These are phyloP conservation scores for Cladophialophora chaetospira DNA, from an alignment of 2,329 filamentous ascomycete species.

Conservation along the genomic window DNA sequence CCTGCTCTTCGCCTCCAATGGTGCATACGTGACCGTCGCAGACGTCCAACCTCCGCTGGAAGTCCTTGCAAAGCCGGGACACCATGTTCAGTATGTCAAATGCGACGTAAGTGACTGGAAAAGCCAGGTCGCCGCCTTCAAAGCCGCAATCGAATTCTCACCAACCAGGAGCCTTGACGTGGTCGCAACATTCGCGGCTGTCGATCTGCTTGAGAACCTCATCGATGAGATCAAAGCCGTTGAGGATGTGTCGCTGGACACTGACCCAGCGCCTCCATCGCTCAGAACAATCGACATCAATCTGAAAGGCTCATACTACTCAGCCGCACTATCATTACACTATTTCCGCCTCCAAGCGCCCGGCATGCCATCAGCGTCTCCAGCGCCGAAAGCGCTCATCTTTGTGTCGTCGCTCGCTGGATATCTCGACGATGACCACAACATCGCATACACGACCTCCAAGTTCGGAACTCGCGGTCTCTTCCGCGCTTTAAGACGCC, in stretches of 20 bases:
- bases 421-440: conserved; percentile 18
- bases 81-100: conserved; percentile 34
- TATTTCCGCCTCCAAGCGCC: conserved; percentile 31
- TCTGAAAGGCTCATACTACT: conserved; percentile 35
- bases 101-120: conserved; percentile 33
- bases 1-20: conserved; percentile 23
- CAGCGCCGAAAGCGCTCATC: conserved; percentile 8
- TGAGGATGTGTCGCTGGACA: conserved; percentile 1
- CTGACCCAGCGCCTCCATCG: conserved; percentile 18
- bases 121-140: conserved; percentile 39
- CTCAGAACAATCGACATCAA: conserved; percentile 34
- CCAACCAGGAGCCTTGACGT: conserved; percentile 28
- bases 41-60: conserved; percentile 17
- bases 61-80: conserved; percentile 3
- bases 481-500: conserved; percentile 18
- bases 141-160: conserved; percentile 34
- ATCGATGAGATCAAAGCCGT: conserved; percentile 23
- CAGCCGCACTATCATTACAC: conserved; percentile 36
- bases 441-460: conserved; percentile 23
- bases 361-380: background rate
- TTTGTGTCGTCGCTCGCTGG: conserved; percentile 22
- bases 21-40: conserved; percentile 20
- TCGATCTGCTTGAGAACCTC: conserved; percentile 29
- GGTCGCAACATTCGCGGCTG: conserved; percentile 35
- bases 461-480: conserved; percentile 30